A percentile compares a stretch with the other conserved stretches of the same genome.
phyloP scores from a whole-genome alignment of 2,329 filamentous ascomycete genomes.

The Truncatella angustata region DNA sequence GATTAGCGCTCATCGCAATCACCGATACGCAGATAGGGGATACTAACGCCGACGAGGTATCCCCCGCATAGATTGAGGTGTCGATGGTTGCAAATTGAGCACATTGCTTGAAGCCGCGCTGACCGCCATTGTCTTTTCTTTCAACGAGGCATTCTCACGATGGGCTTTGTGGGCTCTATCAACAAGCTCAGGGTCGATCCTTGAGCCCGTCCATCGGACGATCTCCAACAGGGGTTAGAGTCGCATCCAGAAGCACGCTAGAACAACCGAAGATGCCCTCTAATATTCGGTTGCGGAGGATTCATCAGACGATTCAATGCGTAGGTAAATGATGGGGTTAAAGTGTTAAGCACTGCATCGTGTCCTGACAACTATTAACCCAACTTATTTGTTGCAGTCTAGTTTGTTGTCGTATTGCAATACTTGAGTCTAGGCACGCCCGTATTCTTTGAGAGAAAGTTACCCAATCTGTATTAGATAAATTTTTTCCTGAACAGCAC shows the following conservation, averaged over 20 bases:
- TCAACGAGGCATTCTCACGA: too few species aligned
- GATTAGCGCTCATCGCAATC: background rate
- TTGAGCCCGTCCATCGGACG: background rate
- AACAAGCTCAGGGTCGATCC: conserved; percentile 7
- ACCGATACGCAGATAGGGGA: background rate
- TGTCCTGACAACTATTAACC: too few species aligned
- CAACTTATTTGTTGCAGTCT: too few species aligned
- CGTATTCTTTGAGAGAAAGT: too few species aligned
- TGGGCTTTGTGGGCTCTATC: background rate
- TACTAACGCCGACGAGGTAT: background rate
- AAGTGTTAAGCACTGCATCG: background rate
- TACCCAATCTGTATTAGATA: too few species aligned
- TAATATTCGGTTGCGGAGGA: conserved; percentile 3
- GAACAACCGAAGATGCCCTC: conserved; percentile 6
- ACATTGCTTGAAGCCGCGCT: too few species aligned
- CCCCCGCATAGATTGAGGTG: background rate
- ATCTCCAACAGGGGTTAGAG: conserved; percentile 9
- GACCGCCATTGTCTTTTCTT: too few species aligned
- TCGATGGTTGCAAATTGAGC: background rate
- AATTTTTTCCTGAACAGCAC: too few species aligned
- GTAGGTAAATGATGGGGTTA: background rate
- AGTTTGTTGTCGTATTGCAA: too few species aligned
- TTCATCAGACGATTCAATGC: conserved; percentile 7
- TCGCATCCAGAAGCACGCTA: conserved; percentile 7
- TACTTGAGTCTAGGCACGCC: too few species aligned